A percentile compares a stretch with the other conserved stretches of the same genome.
Evolutionary conservation across 352 stramenopile genomes (phyloP).

Genomic region (Phytophthora pistaciae): DNA sequence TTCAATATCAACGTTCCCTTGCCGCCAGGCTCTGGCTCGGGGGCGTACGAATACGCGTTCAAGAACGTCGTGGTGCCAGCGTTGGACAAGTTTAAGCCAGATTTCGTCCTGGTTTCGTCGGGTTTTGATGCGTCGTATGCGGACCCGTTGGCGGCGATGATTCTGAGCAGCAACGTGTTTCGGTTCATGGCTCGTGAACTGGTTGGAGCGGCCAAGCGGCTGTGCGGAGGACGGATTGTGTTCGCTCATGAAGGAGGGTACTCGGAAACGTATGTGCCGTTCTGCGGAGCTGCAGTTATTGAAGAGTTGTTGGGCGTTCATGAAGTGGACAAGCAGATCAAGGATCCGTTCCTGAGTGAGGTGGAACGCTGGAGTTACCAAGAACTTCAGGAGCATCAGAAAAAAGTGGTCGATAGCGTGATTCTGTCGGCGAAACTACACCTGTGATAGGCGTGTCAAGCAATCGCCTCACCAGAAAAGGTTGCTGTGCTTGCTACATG

Average conservation of each 20-base stretch:
- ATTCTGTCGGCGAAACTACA: neutral
- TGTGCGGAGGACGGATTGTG: slow-evolving; percentile 68
- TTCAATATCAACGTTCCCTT: slow-evolving; percentile 90
- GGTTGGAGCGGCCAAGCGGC: slow-evolving; percentile 43
- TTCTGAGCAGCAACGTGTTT: slow-evolving; percentile 80
- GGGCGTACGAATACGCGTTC: slow-evolving; percentile 81
- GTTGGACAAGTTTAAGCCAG: slow-evolving; percentile 72
- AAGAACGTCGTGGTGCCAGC: slow-evolving; percentile 71
- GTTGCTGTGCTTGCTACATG: too few species aligned
- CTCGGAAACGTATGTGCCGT: slow-evolving; percentile 91
- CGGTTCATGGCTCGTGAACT: slow-evolving; percentile 72
- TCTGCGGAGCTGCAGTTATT: slow-evolving; percentile 87
- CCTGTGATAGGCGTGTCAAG: too few species aligned
- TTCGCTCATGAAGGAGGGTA: slow-evolving; percentile 88
- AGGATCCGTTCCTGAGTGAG: slow-evolving; percentile 69
- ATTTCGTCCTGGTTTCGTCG: slow-evolving; percentile 84
- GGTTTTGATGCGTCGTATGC: slow-evolving; percentile 85
- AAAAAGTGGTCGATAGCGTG: slow-evolving; percentile 55
- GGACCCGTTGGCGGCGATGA: slow-evolving; percentile 88
- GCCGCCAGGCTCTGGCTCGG: slow-evolving; percentile 75
- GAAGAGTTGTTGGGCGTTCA: slow-evolving; percentile 70
- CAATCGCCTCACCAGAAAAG: too few species aligned
- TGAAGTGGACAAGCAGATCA: slow-evolving; percentile 51
- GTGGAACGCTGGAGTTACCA: slow-evolving; percentile 82
- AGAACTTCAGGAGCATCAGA: slow-evolving; percentile 78